These are phyloP conservation scores for Globisporangium yorkense DNA, from an alignment of 352 stramenopile genomes.

Conservation along the genomic window DNA sequence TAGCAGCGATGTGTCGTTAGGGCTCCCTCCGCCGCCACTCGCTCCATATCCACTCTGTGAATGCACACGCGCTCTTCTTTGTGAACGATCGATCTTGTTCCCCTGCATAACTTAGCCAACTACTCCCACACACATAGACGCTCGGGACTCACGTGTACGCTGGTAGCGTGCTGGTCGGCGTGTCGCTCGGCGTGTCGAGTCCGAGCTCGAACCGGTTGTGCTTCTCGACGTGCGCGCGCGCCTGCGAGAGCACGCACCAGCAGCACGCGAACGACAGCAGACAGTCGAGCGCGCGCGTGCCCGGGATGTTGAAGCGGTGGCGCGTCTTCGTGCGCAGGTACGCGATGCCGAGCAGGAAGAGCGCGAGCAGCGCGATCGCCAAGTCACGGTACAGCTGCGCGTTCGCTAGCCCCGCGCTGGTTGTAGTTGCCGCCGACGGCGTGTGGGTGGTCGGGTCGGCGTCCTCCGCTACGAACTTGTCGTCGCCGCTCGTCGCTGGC, in stretches of 20 bases:
- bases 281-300: slow-evolving; percentile 28
- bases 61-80: no score
- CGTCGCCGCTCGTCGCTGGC: neutral
- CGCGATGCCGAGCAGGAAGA: slow-evolving; percentile 38
- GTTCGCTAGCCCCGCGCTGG: neutral
- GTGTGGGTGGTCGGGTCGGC: neutral
- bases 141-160: slow-evolving; percentile 5
- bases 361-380: slow-evolving; percentile 17
- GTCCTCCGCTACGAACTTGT: neutral
- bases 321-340: slow-evolving; percentile 31
- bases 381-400: slow-evolving; percentile 9
- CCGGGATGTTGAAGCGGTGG: slow-evolving; percentile 33
- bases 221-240: slow-evolving; percentile 24
- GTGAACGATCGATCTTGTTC: no score
- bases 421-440: neutral
- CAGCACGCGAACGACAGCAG: slow-evolving; percentile 33
- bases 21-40: no score
- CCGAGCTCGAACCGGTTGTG: slow-evolving; percentile 18
- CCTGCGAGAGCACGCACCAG: slow-evolving; percentile 50
- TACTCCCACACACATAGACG: neutral
- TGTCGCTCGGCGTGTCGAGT: slow-evolving; percentile 11
- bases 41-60: no score
- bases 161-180: slow-evolving; percentile 14
- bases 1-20: neutral
- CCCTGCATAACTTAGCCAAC: neutral